Conservation (phyloP, 192 early-diverging fungal genomes). For the Coemansia sp. region DNA sequence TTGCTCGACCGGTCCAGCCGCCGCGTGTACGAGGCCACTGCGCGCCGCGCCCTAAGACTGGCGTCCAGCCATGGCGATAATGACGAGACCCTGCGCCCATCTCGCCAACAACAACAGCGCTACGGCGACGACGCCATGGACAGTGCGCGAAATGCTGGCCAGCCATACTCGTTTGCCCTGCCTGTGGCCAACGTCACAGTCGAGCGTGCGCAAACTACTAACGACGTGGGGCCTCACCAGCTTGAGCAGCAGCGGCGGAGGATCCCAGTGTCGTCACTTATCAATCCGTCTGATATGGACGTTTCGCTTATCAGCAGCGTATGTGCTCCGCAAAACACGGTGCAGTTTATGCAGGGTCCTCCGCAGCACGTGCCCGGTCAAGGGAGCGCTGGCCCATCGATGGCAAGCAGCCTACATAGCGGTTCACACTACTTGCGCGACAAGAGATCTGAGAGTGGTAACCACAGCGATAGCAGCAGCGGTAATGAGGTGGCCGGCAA, state of each 20-base stretch:
- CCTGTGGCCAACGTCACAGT: conserved; percentile 21
- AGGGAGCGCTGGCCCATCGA: not conserved
- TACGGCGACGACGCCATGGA: not conserved
- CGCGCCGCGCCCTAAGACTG: conserved; percentile 40
- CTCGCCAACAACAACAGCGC: conserved; percentile 7
- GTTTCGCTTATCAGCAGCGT: conserved; percentile 52
- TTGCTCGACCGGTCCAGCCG: conserved; percentile 66
- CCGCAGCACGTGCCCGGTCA: conserved; percentile 2
- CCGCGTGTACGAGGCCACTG: conserved; percentile 56
- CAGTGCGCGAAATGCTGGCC: not conserved
- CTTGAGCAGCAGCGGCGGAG: conserved; percentile 8
- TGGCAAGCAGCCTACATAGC: not conserved
- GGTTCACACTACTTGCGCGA: not conserved
- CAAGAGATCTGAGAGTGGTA: conserved; percentile 21
- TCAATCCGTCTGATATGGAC: conserved; percentile 39
- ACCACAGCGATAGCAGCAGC: conserved; percentile 48
- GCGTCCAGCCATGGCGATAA: conserved; percentile 13
- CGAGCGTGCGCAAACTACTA: conserved; percentile 21
- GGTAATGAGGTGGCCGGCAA: not conserved
- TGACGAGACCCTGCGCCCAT: conserved; percentile 3
- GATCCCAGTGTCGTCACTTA: conserved; percentile 52
- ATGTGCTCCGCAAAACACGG: conserved; percentile 42
- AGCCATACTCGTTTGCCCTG: conserved; percentile 28
- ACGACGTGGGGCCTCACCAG: conserved; percentile 5
- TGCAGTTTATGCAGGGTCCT: conserved; percentile 36